Percentiles rank a stretch among this genome's conserved stretches.
phyloP scores from a whole-genome alignment of 2,329 filamentous ascomycete species.

The Fusarium praegraminearum region DNA sequence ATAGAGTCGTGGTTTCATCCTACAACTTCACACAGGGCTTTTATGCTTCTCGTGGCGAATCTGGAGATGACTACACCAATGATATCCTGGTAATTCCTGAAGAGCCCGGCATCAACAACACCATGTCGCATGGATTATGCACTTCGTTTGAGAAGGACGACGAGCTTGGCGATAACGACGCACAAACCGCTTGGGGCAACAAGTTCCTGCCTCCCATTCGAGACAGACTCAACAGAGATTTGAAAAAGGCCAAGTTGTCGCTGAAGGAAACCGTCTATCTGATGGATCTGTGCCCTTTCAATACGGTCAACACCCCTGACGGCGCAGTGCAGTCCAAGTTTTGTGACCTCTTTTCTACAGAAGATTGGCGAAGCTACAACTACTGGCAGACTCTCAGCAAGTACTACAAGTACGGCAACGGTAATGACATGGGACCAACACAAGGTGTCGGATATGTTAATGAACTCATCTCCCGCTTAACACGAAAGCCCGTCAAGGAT shows the following conservation, averaged over 20 bases:
- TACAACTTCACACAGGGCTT: conserved; percentile 82
- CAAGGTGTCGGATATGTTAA: conserved; percentile 91
- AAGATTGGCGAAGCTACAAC: conserved; percentile 83
- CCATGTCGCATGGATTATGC: conserved; percentile 80
- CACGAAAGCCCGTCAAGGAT: conserved; percentile 74
- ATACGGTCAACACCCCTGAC: conserved; percentile 74
- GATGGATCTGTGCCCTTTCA: conserved; percentile 92
- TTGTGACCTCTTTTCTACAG: conserved; percentile 77
- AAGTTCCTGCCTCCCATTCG: conserved; percentile 76
- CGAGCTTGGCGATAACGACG: conserved; percentile 61
- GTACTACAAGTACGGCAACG: conserved; percentile 83
- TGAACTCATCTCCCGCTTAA: conserved; percentile 86
- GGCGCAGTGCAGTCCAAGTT: conserved; percentile 71
- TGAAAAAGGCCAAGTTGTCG: conserved; percentile 76
- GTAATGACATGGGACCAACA: conserved; percentile 82
- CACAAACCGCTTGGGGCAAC: conserved; percentile 69
- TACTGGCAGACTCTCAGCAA: conserved; percentile 85
- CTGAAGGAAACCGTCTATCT: conserved; percentile 73
- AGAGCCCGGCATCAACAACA: conserved; percentile 77
- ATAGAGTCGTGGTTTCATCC: conserved; percentile 80
- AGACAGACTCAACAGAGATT: conserved; percentile 74
- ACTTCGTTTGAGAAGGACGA: conserved; percentile 74
- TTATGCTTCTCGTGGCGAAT: conserved; percentile 59
- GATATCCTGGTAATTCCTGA: conserved; percentile 78
- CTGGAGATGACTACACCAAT: conserved; percentile 60